phyloP scores from a whole-genome alignment of 2,329 filamentous ascomycete species.

The Monosporascus sp. region DNA sequence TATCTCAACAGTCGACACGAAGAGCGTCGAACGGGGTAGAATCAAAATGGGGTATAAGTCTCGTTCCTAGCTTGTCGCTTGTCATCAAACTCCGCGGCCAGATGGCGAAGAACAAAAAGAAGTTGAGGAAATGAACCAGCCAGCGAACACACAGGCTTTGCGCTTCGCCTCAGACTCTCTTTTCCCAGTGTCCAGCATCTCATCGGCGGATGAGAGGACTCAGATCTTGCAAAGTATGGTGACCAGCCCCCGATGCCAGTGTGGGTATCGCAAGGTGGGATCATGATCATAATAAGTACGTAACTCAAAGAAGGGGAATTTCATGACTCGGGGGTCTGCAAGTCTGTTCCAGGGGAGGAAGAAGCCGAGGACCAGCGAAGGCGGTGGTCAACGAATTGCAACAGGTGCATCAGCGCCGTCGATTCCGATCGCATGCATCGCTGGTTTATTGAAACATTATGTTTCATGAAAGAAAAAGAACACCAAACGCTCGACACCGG shows the following conservation, averaged over 20 bases:
- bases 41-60: conserved; percentile 1
- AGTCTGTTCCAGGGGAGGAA: conserved; percentile 4
- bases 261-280: conserved; percentile 13
- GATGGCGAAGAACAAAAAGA: conserved; percentile 9
- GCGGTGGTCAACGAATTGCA: conserved; percentile 2
- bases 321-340: conserved; percentile 11
- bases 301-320: conserved; percentile 10
- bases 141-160: conserved; percentile 10
- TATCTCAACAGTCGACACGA: conserved; percentile 17
- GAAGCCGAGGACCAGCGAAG: not conserved
- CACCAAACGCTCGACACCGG: conserved; percentile 26
- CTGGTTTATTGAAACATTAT: conserved; percentile 29
- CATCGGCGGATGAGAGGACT: conserved; percentile 5
- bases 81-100: conserved; percentile 10
- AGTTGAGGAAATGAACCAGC: conserved; percentile 12
- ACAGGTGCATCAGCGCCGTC: conserved; percentile 1
- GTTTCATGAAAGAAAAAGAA: conserved; percentile 14
- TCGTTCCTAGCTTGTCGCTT: conserved; percentile 10
- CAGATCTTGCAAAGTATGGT: conserved; percentile 10
- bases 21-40: conserved; percentile 5
- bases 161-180: conserved; percentile 3
- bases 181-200: conserved; percentile 5
- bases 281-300: conserved; percentile 7
- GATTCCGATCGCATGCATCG: conserved; percentile 9
- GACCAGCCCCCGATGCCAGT: conserved; percentile 11